Conservation (phyloP, 1,284 basidiomycete species). For the Moesziomyces sp. region DNA sequence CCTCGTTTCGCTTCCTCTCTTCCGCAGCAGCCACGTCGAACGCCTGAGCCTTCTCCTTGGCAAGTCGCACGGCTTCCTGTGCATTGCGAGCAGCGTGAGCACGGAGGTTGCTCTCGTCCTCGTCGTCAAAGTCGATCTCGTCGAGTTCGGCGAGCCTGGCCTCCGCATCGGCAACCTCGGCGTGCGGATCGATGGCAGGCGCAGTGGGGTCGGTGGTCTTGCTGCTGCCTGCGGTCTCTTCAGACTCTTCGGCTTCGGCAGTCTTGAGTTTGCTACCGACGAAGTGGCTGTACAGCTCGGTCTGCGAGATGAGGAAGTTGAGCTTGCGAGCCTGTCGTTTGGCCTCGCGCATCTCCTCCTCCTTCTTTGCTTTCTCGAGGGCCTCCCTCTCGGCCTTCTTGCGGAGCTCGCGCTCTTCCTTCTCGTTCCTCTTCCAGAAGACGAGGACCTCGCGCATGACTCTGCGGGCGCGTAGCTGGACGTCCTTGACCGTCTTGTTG, state of each 20-base stretch:
- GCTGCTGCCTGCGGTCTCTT: constrained; percentile 70
- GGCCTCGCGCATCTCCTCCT: constrained; percentile 96
- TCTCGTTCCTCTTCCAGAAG: constrained; percentile 98
- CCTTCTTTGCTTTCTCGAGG: constrained; percentile 75
- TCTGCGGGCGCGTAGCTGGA: constrained; percentile 85
- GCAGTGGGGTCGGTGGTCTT: constrained; percentile 54
- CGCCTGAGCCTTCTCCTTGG: constrained; percentile 81
- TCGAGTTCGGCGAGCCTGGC: constrained; percentile 70
- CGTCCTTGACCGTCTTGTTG: constrained; percentile 85
- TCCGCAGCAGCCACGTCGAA: constrained; percentile 86
- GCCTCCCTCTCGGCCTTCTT: constrained; percentile 86
- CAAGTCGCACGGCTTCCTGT: constrained; percentile 85
- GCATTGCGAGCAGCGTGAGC: constrained; percentile 89
- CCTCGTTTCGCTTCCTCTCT: constrained; percentile 77
- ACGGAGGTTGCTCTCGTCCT: constrained; percentile 89
- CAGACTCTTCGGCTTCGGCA: constrained; percentile 84
- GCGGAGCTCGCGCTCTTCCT: constrained; percentile 86
- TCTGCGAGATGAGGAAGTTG: constrained; percentile 99
- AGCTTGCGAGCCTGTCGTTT: constrained; percentile 95
- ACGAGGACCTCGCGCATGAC: constrained; percentile 87
- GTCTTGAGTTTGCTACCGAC: constrained; percentile 98
- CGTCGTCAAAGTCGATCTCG: constrained; percentile 94
- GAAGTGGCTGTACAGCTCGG: constrained; percentile 98
- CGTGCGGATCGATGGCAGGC: constrained; percentile 75
- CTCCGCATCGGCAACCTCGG: constrained; percentile 68